A percentile compares a stretch with the other conserved stretches of the same genome.
phyloP scores from a whole-genome alignment of 2,329 filamentous ascomycete genomes.

The Corinectria fuckeliana region DNA sequence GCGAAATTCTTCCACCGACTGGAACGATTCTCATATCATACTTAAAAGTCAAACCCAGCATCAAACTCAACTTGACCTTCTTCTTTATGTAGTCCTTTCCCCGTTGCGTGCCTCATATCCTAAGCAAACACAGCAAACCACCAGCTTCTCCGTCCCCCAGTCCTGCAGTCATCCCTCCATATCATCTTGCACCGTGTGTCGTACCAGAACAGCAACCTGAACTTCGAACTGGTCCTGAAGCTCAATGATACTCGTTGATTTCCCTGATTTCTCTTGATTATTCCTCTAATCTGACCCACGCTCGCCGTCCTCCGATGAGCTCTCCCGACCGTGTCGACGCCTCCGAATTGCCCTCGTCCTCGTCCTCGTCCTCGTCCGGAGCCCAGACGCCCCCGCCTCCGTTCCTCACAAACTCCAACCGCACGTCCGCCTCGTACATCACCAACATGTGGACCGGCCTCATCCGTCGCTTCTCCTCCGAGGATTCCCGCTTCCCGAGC shows the following conservation, averaged over 20 bases:
- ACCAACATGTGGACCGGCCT: conserved; percentile 64
- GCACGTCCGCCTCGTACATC: conserved; percentile 37
- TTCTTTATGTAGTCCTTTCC: background rate
- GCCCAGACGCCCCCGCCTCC: conserved; percentile 32
- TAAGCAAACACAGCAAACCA: background rate
- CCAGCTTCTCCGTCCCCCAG: background rate
- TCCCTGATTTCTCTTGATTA: conserved; percentile 5
- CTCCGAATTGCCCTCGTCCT: conserved; percentile 29
- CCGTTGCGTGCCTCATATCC: background rate
- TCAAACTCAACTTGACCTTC: background rate
- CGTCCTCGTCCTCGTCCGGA: conserved; percentile 31
- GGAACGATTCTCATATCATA: background rate
- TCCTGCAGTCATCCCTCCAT: background rate
- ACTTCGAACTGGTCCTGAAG: background rate
- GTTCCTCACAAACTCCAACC: conserved; percentile 23
- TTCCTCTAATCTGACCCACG: background rate
- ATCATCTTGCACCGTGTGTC: background rate
- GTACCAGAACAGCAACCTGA: background rate
- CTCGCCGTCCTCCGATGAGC: conserved; percentile 22
- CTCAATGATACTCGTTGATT: conserved; percentile 4
- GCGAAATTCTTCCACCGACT: too few relatives aligned
- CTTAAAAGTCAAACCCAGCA: background rate
- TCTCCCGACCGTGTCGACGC: conserved; percentile 31
- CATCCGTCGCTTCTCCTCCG: conserved; percentile 69
- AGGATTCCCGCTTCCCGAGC: conserved; percentile 44